phyloP scores from a whole-genome alignment of 2,329 filamentous ascomycete species.

The Colletotrichum viniferum region DNA sequence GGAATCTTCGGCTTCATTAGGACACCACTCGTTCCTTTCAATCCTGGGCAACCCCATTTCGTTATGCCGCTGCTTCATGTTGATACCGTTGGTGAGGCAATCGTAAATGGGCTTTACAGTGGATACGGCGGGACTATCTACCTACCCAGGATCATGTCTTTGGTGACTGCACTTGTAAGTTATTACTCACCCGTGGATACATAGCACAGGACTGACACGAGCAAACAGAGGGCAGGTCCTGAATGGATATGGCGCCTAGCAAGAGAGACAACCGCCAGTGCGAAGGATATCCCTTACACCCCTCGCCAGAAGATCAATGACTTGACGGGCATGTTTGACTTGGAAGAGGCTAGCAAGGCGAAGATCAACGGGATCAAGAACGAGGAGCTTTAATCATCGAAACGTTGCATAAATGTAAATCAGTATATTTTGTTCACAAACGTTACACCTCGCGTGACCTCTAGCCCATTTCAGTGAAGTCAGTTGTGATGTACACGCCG shows the following conservation, averaged over 20 bases:
- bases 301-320: slow-evolving; percentile 13
- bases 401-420: background rate
- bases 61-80: slow-evolving; percentile 35
- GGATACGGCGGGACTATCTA: slow-evolving; percentile 33
- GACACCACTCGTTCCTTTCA: slow-evolving; percentile 33
- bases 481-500: no score
- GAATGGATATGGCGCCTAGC: slow-evolving; percentile 24
- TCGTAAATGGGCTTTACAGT: slow-evolving; percentile 33
- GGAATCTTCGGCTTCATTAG: slow-evolving; percentile 34
- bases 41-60: slow-evolving; percentile 29
- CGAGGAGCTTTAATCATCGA: background rate
- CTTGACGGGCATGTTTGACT: background rate
- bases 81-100: slow-evolving; percentile 33
- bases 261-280: background rate
- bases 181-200: no score
- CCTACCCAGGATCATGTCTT: slow-evolving; percentile 31
- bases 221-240: slow-evolving; percentile 25
- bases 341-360: background rate
- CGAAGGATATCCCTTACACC: background rate
- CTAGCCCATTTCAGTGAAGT: no score
- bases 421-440: no score
- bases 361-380: background rate
- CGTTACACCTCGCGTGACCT: background rate
- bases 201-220: no score
- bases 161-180: slow-evolving; percentile 31